Base-by-base conservation (phyloP, 352 stramenopile species). In the Globisporangium barbulae region DNA sequence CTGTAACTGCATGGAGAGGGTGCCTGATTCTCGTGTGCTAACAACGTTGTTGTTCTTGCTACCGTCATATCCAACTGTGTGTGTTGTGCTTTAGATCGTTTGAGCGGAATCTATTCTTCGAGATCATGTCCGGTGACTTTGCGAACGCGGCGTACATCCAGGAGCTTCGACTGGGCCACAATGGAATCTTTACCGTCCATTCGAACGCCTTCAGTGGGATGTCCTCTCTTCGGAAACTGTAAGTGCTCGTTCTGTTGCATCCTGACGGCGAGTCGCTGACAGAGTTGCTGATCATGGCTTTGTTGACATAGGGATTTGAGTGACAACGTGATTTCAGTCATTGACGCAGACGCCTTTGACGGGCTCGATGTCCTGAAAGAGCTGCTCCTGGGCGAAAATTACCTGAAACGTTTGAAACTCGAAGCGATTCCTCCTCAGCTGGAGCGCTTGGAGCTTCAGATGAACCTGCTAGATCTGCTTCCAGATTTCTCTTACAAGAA, bases 261-360 rank as follows among this genome's bases (percentile, higher is more conserved):
- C 25, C 12, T 22, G 5, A 25, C 50, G 8, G 1, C 1, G 19
- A 19, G 0, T 39, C 17, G 31, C 33, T 57, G 9, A 48, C 13
- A 53, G 35, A 45, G 21, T 33, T 44, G 35, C 21, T 44, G 3
- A 7, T n/a, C 49, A 7, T 17, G 8, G 8, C 4, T 53, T 12
- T 25, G 12, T 45, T 10, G 22, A 22, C 5, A 0, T 28, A 88
- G 81, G 30, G 80, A 89, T 64, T 66, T 90, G 58, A 84, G 78
- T 45, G 79, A 90, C 70, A 90, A 90, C 44, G 74, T 89, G 22
- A 86, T 90, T 45, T 90, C 81, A 1, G 61, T 87, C 17, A 72
- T 90, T n/a, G 71, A 77, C 2, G 39, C 64, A 41, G 61, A 85
- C 35, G 77, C 81, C 2, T 88, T 90, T 47, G 65, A 70, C 21